Base-by-base conservation (phyloP, 331 rosid genomes). In the Arachis monticola region DNA sequence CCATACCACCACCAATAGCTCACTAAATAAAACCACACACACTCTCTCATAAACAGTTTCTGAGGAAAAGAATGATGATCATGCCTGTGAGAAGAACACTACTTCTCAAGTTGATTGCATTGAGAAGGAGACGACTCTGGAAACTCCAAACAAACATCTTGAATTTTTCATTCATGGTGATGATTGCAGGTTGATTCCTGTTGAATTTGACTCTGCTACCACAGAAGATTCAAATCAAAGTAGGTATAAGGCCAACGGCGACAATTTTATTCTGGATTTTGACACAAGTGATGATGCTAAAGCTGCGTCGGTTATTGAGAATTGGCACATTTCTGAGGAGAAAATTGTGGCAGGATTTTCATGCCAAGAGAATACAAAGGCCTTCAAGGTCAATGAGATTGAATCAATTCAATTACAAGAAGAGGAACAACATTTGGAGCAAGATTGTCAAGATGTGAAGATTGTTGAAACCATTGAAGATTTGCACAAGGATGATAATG, bases 151-250 rank as follows among this genome's bases (percentile, higher is more conserved):
- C 22, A 84, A 70, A 64, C 97, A 92, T 86, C 90, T 92, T 57
- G 99, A 95, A 67, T 95, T 95, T 83, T 87, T 81, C 84, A 87
- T 95, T 79, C 91, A 81, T 67, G 89, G 85, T 13, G 88, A 95
- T 41, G 96, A 86, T 78, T 88, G 89, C 78, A 82, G 84, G 10
- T 68, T 95, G 88, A 85, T 92, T 82, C 99, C 97, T 17, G 77
- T 95, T 64, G 96, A 87, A 77, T 56, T 82, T 13, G 90, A 81
- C 17, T 81, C 88, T 10, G 10, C 75, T 0, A 44, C 75, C 71
- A 57, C 13, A 13, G 80, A 70, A 79, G 73, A 61, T 60, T 81
- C 27, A 66, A 79, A 42, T 60, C 83, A 68, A 53, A 81, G 61
- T 8, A 76, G 64, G 59, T 73, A 59, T 31, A 79, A 80, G 79